A percentile compares a stretch with the other conserved stretches of the same genome.
Conservation (phyloP, 208 protist species). For the Trypanosoma platydactyli region DNA sequence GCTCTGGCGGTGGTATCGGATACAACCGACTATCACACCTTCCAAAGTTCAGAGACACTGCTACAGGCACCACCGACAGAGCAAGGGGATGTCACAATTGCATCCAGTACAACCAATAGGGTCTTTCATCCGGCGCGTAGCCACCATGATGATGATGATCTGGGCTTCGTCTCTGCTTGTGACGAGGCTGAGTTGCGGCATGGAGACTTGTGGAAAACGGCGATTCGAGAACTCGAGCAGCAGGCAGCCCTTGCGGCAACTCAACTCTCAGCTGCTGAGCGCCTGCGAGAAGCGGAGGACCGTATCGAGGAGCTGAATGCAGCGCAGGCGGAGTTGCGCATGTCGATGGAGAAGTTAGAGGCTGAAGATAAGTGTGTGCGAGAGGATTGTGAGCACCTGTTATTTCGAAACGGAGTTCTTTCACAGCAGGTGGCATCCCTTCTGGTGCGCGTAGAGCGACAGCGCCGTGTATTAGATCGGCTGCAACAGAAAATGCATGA, state of each 20-base stretch:
- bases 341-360: constrained; percentile 34
- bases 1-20: neutral
- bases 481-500: neutral
- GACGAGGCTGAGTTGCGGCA: constrained; percentile 23
- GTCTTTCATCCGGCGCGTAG: neutral
- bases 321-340: constrained; percentile 17
- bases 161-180: neutral
- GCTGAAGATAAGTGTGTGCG: constrained; percentile 46
- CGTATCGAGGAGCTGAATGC: constrained; percentile 14
- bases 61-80: neutral
- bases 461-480: constrained; percentile 25
- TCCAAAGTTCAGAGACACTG: neutral
- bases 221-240: constrained; percentile 44
- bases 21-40: too few relatives aligned
- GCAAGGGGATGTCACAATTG: neutral
- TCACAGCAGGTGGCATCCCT: constrained; percentile 73
- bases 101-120: neutral
- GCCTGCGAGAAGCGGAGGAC: constrained; percentile 29
- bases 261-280: constrained; percentile 26
- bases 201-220: constrained; percentile 30
- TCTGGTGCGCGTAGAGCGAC: constrained; percentile 49
- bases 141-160: neutral
- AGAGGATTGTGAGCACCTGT: constrained; percentile 54
- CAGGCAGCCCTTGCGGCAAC: constrained; percentile 38
- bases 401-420: constrained; percentile 72